These are phyloP conservation scores for Gymnopilus junonius DNA, from an alignment of 768 basidiomycete genomes.

Conservation along the genomic window DNA sequence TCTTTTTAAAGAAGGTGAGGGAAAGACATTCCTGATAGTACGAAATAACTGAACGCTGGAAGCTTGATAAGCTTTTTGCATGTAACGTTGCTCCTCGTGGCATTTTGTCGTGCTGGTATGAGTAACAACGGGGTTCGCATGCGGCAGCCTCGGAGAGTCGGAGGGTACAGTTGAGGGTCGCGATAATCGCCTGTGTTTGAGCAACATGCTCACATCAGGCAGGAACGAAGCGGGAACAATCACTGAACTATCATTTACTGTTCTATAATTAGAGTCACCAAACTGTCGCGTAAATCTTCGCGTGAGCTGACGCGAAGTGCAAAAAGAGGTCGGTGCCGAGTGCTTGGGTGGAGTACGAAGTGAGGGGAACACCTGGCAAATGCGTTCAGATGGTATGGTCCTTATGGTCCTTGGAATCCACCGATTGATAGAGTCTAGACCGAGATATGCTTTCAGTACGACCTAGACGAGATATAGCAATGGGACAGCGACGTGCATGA, in stretches of 20 bases:
- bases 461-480: too few relatives aligned
- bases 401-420: not conserved
- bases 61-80: conserved; percentile 4
- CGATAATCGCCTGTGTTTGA: conserved; percentile 1
- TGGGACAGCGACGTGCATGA: not conserved
- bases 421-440: not conserved
- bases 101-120: conserved; percentile 12
- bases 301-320: not conserved
- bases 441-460: not conserved
- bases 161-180: not conserved
- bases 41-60: not conserved
- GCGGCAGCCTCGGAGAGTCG: not conserved
- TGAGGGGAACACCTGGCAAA: not conserved
- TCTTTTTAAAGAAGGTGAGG: conserved; percentile 6
- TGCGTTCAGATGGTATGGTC: not conserved
- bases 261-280: conserved; percentile 1
- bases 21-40: conserved; percentile 1
- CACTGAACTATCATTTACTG: not conserved
- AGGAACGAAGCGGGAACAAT: not conserved
- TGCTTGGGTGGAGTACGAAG: not conserved
- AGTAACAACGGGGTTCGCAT: not conserved
- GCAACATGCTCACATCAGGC: not conserved
- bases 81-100: conserved; percentile 18
- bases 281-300: not conserved
- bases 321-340: conserved; percentile 5